A percentile compares a stretch with the other conserved stretches of the same genome.
These are phyloP conservation scores for Oryza meridionalis DNA, from an alignment of 176 grass and related monocot genomes.

Conservation along the genomic window DNA sequence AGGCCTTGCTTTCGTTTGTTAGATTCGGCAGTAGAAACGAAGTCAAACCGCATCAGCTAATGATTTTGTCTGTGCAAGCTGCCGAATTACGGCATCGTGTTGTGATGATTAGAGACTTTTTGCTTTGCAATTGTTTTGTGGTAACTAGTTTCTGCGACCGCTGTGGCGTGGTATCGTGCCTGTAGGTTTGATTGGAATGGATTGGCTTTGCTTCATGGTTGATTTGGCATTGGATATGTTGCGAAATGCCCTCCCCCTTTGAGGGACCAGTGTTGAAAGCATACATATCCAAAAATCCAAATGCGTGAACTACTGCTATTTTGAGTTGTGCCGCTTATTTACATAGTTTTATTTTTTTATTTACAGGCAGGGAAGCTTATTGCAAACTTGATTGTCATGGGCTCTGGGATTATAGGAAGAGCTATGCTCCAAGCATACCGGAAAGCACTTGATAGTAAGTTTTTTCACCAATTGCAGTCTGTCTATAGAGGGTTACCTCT, in stretches of 20 bases:
- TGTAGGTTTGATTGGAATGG: neutral
- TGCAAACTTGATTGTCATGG: slow-evolving; percentile 91
- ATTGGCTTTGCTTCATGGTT: neutral
- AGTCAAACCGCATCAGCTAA: neutral
- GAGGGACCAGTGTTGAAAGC: neutral
- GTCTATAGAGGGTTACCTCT: neutral
- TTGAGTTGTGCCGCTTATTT: neutral
- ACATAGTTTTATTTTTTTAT: slow-evolving; percentile 14
- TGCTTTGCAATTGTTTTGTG: neutral
- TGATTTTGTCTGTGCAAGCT: neutral
- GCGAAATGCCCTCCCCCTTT: neutral
- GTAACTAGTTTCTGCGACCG: neutral
- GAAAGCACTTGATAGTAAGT: slow-evolving; percentile 90
- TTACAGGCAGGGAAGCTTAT: slow-evolving; percentile 81
- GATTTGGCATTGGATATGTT: neutral
- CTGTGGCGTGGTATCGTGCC: neutral
- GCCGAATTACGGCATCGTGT: no score
- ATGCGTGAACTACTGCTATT: neutral
- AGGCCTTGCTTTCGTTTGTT: neutral
- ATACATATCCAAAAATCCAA: neutral
- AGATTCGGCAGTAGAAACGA: neutral
- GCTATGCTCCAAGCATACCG: slow-evolving; percentile 90
- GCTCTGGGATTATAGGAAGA: slow-evolving; percentile 84
- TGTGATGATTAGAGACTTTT: no score
- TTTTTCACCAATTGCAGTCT: slow-evolving; percentile 4